A percentile compares a stretch with the other conserved stretches of the same genome.
phyloP scores from a whole-genome alignment of 139 green algal genomes.

The Volvox reticuliferus region DNA sequence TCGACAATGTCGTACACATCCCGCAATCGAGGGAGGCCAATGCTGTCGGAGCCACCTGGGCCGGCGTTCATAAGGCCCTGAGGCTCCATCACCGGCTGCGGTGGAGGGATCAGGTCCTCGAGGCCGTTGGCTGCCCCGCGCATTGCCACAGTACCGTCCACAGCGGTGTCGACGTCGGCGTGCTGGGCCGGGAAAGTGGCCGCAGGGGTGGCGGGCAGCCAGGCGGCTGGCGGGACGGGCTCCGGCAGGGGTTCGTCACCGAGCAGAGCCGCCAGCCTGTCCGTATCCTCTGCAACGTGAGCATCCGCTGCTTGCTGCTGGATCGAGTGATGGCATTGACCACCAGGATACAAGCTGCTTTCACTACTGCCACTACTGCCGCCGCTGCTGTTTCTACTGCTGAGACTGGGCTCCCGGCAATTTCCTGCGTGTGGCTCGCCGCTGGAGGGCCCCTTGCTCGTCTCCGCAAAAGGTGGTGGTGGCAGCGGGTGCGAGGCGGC shows the following conservation, averaged over 20 bases:
- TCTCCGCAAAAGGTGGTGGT: no score
- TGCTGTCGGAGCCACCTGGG: not conserved
- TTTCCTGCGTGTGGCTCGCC: no score
- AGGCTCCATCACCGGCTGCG: no score
- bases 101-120: not conserved
- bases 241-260: not conserved
- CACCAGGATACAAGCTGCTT: not conserved
- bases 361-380: not conserved
- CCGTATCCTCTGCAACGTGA: not conserved
- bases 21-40: not conserved
- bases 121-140: not conserved
- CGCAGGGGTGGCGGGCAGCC: not conserved
- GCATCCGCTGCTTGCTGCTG: not conserved
- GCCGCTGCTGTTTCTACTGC: not conserved
- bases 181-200: not conserved
- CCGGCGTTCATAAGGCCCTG: not conserved
- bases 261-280: not conserved
- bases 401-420: no score
- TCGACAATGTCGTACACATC: conserved; percentile 2
- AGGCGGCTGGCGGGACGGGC: not conserved
- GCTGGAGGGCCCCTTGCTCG: no score
- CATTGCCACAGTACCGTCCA: not conserved
- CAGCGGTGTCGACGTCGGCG: not conserved
- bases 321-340: not conserved
- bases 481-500: no score